Base-by-base conservation (phyloP, 139 green algal genomes). In the Tetradesmus lagerheimii region DNA sequence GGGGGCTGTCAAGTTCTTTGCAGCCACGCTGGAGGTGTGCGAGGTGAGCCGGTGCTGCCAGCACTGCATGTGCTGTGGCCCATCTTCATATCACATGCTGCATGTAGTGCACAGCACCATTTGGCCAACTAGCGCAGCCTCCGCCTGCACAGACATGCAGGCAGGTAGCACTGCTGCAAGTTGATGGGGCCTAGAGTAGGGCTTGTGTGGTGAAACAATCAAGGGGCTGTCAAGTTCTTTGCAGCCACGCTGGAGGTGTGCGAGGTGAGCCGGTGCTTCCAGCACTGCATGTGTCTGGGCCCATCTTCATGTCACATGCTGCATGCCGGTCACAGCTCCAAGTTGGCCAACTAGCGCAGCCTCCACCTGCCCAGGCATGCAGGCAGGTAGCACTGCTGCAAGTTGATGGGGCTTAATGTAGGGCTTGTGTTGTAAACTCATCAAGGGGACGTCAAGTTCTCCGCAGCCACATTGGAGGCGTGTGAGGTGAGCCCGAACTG, bases 241-340 rank as follows among this genome's bases (percentile, higher is more conserved):
- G 29, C 41, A 43, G 83, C 83, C 41, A 20, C 83, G 39, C 20
- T 88, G 83, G 83, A 88, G 23, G 29, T 88, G 29, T 37, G 27
- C 31, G 83, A 88, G 83, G 83, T 88, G 23, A 27, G 83, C 37
- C 37, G 31, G n/a, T n/a, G n/a, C n/a, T n/a, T n/a, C n/a, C n/a
- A n/a, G 31, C 27, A 23, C 38, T 84, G 66, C 66, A 38, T 38
- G 23, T 62, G 29, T 14, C 25, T n/a, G 14, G 71, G 11, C 31
- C 29, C 12, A 80, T 8, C 6, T 41, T 39, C 38, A 5, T 80
- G 12, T 25, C 71, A 79, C 43, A 39, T 79, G 20, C 71, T 41
- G 71, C 31, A 5, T n/a, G n/a, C n/a, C n/a, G n/a, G n/a, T n/a
- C n/a, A n/a, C n/a, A n/a, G n/a, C n/a, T n/a, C n/a, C n/a, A n/a